A percentile compares a stretch with the other conserved stretches of the same genome.
Conservation (phyloP, 140 eudicot species). For the Stevia rebaudiana region DNA sequence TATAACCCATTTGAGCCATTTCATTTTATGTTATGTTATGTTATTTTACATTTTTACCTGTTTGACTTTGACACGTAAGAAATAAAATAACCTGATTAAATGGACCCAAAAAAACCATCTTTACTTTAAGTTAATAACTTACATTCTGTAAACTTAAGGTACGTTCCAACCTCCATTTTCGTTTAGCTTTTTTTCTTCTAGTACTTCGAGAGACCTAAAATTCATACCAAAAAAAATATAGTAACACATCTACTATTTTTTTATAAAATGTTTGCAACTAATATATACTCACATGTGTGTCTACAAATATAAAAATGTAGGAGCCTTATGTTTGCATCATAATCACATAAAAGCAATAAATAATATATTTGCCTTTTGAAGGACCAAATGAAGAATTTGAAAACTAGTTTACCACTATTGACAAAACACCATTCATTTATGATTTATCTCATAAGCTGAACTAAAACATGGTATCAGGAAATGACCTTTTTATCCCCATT, state of each 20-base stretch:
- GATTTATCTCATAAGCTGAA: constrained; percentile 13
- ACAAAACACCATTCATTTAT: not conserved
- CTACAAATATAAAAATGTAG: not conserved
- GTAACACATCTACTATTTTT: not conserved
- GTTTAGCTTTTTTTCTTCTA: constrained; percentile 62
- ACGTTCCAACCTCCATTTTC: constrained; percentile 56
- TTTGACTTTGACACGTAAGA: constrained; percentile 5
- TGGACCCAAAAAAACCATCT: not conserved
- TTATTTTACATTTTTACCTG: not conserved
- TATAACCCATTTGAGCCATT: not conserved
- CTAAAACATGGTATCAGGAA: not conserved
- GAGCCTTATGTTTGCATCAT: not conserved
- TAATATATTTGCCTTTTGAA: not conserved
- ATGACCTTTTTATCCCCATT: constrained; percentile 30
- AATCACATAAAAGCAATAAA: constrained; percentile 12
- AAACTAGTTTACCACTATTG: not conserved
- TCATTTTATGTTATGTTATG: not conserved
- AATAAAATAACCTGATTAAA: not conserved
- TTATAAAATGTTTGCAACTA: not conserved
- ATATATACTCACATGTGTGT: not conserved
- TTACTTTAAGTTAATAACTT: constrained; percentile 5
- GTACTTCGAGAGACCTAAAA: constrained; percentile 66
- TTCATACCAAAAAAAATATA: constrained; percentile 5
- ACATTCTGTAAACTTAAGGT: constrained; percentile 43
- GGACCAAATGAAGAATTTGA: not conserved